Percentiles rank a stretch among this genome's conserved stretches.
phyloP scores from a whole-genome alignment of 345 rosid genomes.

The Murraya koenigii region DNA sequence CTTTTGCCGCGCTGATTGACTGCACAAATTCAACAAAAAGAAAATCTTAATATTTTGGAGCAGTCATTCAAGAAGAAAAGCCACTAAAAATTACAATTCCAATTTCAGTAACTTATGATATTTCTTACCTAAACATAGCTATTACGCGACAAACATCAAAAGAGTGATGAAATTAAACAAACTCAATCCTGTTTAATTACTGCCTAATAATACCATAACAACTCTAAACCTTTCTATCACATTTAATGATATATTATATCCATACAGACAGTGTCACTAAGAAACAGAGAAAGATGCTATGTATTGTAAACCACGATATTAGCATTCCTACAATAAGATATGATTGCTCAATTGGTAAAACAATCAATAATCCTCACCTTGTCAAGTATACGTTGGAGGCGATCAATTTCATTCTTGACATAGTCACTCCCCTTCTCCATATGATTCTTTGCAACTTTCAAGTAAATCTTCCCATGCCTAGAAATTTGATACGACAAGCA shows the following conservation, averaged over 20 bases:
- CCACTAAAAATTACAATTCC: not conserved
- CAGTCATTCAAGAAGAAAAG: not conserved
- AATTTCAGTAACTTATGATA: not conserved
- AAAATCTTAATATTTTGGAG: not conserved
- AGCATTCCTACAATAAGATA: not conserved
- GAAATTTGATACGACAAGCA: not conserved
- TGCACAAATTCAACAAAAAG: conserved; percentile 29
- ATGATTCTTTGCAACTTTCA: conserved; percentile 64
- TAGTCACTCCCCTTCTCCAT: conserved; percentile 80
- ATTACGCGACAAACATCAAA: not conserved
- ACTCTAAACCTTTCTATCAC: not conserved
- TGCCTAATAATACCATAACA: not conserved
- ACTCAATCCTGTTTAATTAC: not conserved
- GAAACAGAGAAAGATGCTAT: not conserved
- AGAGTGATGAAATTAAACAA: not conserved
- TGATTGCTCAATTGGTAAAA: not conserved
- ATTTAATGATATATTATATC: no score
- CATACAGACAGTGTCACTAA: no score
- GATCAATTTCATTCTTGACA: conserved; percentile 70
- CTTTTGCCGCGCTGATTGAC: conserved; percentile 85
- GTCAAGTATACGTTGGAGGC: conserved; percentile 80
- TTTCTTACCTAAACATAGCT: not conserved
- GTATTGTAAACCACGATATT: not conserved
- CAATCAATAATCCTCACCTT: conserved; percentile 41
- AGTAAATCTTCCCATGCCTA: conserved; percentile 83